These are phyloP conservation scores for Penicillium sp. DNA, from an alignment of 2,329 filamentous ascomycete genomes.

Conservation along the genomic window DNA sequence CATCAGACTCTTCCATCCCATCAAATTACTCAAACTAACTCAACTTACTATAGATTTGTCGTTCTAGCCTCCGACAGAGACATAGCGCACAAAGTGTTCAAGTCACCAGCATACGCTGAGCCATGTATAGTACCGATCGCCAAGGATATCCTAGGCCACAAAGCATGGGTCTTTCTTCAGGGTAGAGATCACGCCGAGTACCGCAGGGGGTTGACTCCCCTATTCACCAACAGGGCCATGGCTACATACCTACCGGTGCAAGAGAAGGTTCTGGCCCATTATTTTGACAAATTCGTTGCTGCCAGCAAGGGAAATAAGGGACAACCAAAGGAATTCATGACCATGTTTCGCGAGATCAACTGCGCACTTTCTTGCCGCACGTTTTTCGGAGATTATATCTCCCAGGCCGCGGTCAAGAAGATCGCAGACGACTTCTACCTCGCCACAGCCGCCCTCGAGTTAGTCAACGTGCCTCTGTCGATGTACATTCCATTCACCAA, in stretches of 20 bases:
- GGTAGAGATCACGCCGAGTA: constrained; percentile 86
- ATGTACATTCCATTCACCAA: constrained; percentile 86
- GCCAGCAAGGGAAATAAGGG: constrained; percentile 65
- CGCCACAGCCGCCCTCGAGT: constrained; percentile 82
- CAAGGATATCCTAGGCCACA: constrained; percentile 77
- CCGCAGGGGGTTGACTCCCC: constrained; percentile 80
- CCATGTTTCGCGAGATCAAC: constrained; percentile 81
- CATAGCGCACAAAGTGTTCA: constrained; percentile 87
- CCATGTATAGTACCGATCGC: constrained; percentile 87
- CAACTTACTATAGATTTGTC: constrained; percentile 63
- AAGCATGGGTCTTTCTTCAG: constrained; percentile 91
- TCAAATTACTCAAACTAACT: not conserved
- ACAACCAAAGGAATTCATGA: constrained; percentile 75
- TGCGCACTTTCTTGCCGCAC: constrained; percentile 84
- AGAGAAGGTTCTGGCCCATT: constrained; percentile 76
- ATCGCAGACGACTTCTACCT: constrained; percentile 91
- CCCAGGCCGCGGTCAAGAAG: constrained; percentile 78
- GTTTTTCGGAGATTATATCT: constrained; percentile 87
- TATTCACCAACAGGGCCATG: constrained; percentile 83
- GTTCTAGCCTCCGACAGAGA: constrained; percentile 88
- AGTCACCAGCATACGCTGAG: constrained; percentile 79
- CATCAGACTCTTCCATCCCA: not conserved
- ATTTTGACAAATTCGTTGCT: constrained; percentile 71
- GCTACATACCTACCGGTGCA: constrained; percentile 83
- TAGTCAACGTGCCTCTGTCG: constrained; percentile 77